Conservation (phyloP, 164 flowering plant genomes). For the Houttuynia cordata region DNA sequence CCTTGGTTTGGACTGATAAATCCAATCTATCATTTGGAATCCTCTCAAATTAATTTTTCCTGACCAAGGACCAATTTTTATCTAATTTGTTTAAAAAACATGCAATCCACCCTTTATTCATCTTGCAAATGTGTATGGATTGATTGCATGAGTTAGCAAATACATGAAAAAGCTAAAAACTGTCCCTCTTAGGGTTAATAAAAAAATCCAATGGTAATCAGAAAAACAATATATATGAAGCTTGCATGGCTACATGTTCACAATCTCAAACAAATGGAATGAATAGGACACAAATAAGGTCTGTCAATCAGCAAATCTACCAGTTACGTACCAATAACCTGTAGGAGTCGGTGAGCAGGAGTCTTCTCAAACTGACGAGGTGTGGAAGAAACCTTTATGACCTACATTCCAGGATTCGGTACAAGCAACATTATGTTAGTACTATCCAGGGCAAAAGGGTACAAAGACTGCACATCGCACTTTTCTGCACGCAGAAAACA, state of each 20-base stretch:
- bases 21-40: too few relatives aligned
- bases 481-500: background rate
- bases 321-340: constrained; percentile 61
- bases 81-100: too few relatives aligned
- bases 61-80: too few relatives aligned
- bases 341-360: constrained; percentile 71
- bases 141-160: too few relatives aligned
- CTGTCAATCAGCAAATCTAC: background rate
- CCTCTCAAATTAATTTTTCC: too few relatives aligned
- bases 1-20: too few relatives aligned
- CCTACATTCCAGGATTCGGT: constrained; percentile 28
- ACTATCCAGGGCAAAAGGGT: background rate
- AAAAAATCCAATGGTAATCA: too few relatives aligned
- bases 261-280: background rate
- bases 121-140: too few relatives aligned
- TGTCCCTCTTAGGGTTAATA: too few relatives aligned
- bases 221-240: background rate
- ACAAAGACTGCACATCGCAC: background rate
- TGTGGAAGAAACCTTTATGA: constrained; percentile 34
- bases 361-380: constrained; percentile 61
- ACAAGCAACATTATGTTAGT: background rate
- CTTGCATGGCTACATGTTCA: background rate
- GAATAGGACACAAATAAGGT: background rate
- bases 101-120: too few relatives aligned
- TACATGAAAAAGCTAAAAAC: too few relatives aligned